A percentile compares a stretch with the other conserved stretches of the same genome.
Evolutionary conservation across 495 filamentous ascomycete genomes (phyloP).

Genomic region (Penicillium herquei): DNA sequence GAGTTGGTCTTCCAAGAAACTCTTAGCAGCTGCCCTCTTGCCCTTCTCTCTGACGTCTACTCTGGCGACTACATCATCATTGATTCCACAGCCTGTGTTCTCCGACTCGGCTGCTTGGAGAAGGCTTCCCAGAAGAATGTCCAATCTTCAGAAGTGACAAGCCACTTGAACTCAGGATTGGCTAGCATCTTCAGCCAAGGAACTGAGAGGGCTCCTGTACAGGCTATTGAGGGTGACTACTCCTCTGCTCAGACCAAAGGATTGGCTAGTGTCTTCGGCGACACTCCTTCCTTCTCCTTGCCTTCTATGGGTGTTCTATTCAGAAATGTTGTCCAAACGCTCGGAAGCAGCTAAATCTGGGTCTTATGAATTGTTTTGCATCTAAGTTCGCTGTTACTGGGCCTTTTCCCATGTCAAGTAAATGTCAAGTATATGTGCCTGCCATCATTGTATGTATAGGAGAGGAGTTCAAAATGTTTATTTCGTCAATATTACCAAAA

Average conservation of each 20-base stretch:
- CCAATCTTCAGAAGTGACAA: conserved; percentile 40
- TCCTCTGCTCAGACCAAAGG: conserved; percentile 58
- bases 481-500: too few relatives aligned
- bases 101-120: conserved; percentile 56
- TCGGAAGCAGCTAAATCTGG: conserved; percentile 21
- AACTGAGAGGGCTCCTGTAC: conserved; percentile 18
- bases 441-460: conserved; percentile 15
- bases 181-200: conserved; percentile 48
- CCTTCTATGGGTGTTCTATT: conserved; percentile 78
- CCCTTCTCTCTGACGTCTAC: conserved; percentile 36
- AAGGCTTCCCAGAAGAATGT: conserved; percentile 50
- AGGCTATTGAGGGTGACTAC: conserved; percentile 39
- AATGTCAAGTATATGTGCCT: conserved; percentile 2
- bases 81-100: conserved; percentile 34
- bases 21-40: conserved; percentile 28
- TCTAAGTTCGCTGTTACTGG: neutral
- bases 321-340: conserved; percentile 58
- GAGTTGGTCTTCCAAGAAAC: conserved; percentile 27
- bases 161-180: conserved; percentile 47
- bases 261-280: conserved; percentile 71
- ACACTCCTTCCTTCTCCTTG: conserved; percentile 69
- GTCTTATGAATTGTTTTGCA: neutral
- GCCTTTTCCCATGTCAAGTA: conserved; percentile 7
- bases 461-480: neutral
- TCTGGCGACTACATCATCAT: conserved; percentile 62